Conservation (phyloP, 306 rosid genomes). For the Prunus mira region DNA sequence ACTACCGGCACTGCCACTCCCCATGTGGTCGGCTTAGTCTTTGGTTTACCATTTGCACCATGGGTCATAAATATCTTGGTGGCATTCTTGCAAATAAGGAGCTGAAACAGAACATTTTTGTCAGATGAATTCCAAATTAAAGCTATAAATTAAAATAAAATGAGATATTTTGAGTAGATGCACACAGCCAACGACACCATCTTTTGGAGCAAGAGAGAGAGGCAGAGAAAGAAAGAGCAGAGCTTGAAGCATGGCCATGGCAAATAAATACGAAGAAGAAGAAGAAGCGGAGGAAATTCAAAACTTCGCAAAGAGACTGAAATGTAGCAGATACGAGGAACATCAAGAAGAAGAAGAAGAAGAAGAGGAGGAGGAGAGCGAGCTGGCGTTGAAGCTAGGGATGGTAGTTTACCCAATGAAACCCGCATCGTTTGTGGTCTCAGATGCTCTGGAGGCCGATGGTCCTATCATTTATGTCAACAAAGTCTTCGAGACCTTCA, state of each 20-base stretch:
- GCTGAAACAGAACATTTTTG: background rate
- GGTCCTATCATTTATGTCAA: slow-evolving; percentile 88
- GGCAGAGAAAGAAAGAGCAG: background rate
- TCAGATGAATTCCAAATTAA: background rate
- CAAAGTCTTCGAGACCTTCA: slow-evolving; percentile 81
- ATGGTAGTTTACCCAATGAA: slow-evolving; percentile 54
- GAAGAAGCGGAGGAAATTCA: slow-evolving; percentile 36
- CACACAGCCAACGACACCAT: background rate
- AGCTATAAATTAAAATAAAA: background rate
- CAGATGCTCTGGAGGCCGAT: slow-evolving; percentile 91
- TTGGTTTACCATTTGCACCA: background rate
- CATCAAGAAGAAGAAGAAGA: background rate
- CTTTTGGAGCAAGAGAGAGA: background rate
- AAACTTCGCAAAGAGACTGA: slow-evolving; percentile 70
- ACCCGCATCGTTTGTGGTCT: slow-evolving; percentile 82
- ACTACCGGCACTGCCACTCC: slow-evolving; percentile 17
- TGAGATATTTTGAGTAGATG: background rate
- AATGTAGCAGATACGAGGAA: slow-evolving; percentile 39
- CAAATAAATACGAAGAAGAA: slow-evolving; percentile 37
- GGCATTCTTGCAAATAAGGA: slow-evolving; percentile 10
- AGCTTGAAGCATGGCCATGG: slow-evolving; percentile 43
- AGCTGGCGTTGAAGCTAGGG: slow-evolving; percentile 51
- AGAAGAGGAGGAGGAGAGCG: slow-evolving; percentile 34
- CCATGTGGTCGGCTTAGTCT: too few relatives aligned
- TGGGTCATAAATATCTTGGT: background rate